Evolutionary conservation across 2,329 filamentous ascomycete species (phyloP), one percentile per base, ranked within the genome.

Genomic region (Penicillium sp.): DNA sequence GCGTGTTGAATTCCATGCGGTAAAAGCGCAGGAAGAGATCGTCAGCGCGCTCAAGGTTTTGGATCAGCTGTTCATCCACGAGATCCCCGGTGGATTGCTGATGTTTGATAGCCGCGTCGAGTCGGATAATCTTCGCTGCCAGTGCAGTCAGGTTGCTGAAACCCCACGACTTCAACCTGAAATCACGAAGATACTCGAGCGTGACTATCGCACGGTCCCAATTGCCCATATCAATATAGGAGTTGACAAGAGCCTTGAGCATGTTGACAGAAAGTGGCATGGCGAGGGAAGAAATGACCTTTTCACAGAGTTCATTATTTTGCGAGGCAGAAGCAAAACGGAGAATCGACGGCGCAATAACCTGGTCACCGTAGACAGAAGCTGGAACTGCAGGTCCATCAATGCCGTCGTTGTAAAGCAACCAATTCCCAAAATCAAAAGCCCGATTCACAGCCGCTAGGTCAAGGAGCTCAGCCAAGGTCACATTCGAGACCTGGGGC

Each of bases 311-410:
- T 4, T 66, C 57, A 7, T 50, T 54, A 60, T 86, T 80, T 40
- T 78, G 73, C 11, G 81, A 80, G 18, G 80, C 78, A 11, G 79
- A 74, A 6, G 83, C 84, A 64, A 84, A 86, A 18, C 81, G 79
- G 36, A 86, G 75, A 31, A 87, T 73, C 0, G 83, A 79, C 13
- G 84, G 79, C 2, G 81, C 77, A 24, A 87, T 72, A 50, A 73
- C 73, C 33, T 78, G 78, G 60, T 84, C 72, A 2, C 66, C 67
- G 63, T 85, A 86, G 27, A 78, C 62, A 19, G 68, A 66, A 13
- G 68, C 64, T 22, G 78, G 71, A 24, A 87, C 83, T 2, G 82
- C 60, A n/a, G 83, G 82, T 0, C 82, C 83, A 63, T 86, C 83
- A 14, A 83, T 62, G 61, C 84, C 83, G 10, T 78, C 66, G 0